phyloP scores from a whole-genome alignment of 257 asterid species.

The Ophiorrhiza pumila region DNA sequence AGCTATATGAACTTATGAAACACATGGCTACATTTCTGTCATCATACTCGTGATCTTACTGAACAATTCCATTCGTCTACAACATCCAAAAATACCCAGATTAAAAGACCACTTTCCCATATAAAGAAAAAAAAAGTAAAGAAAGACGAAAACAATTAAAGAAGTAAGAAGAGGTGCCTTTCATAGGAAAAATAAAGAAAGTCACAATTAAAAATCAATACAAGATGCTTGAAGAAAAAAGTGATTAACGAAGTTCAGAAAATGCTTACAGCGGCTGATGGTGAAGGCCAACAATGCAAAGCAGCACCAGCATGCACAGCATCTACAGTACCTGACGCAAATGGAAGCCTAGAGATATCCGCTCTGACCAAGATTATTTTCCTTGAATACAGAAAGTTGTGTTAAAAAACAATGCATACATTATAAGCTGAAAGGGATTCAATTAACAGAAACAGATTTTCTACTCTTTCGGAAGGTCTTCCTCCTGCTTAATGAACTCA shows the following conservation, averaged over 20 bases:
- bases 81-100: background rate
- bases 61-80: background rate
- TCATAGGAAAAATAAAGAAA: background rate
- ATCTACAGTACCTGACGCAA: slow-evolving; percentile 62
- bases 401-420: background rate
- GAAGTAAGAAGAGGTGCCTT: background rate
- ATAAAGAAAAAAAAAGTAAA: background rate
- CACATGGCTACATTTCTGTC: background rate
- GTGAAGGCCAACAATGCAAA: slow-evolving; percentile 93
- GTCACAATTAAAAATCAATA: background rate
- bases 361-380: slow-evolving; percentile 68
- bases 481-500: slow-evolving; percentile 72
- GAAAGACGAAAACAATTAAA: too few species aligned
- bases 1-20: background rate
- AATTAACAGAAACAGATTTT: background rate
- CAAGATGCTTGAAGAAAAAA: background rate
- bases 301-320: slow-evolving; percentile 98
- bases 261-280: slow-evolving; percentile 65
- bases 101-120: background rate
- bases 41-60: background rate
- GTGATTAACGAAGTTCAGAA: slow-evolving; percentile 8
- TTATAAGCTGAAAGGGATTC: background rate
- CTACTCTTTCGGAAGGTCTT: slow-evolving; percentile 69
- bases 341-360: slow-evolving; percentile 84
- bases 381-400: slow-evolving; percentile 33